Conservation (phyloP, 2,329 filamentous ascomycete genomes). For the Calonectria henricotiae region DNA sequence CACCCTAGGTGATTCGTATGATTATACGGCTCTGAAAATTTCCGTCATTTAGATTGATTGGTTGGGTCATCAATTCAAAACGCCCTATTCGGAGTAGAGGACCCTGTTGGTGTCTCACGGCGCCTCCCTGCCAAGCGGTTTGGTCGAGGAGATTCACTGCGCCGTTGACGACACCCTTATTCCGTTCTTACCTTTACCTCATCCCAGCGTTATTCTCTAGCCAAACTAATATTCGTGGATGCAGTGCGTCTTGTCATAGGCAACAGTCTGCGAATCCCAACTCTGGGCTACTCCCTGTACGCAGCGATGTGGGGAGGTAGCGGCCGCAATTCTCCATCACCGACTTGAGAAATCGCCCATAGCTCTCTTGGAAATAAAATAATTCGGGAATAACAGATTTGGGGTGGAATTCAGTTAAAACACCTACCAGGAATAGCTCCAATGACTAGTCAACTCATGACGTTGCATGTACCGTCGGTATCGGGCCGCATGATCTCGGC, state of each 20-base stretch:
- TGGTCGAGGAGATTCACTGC: not conserved
- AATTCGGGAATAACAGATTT: too few species aligned
- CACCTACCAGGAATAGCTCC: too few species aligned
- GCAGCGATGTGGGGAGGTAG: too few species aligned
- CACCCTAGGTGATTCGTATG: not conserved
- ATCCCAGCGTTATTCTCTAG: not conserved
- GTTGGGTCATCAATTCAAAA: not conserved
- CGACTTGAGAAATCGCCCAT: too few species aligned
- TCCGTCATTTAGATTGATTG: not conserved
- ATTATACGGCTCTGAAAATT: not conserved
- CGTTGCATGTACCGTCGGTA: not conserved
- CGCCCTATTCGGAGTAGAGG: not conserved
- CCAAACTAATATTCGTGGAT: not conserved
- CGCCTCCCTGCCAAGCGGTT: not conserved
- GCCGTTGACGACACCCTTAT: too few species aligned
- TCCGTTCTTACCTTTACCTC: not conserved
- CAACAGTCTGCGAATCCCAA: too few species aligned
- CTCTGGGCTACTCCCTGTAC: too few species aligned
- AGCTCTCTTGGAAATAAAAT: too few species aligned
- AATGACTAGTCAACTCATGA: too few species aligned
- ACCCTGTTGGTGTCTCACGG: not conserved
- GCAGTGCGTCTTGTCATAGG: not conserved
- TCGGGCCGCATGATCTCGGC: not conserved
- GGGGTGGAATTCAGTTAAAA: too few species aligned
- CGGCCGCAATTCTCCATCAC: too few species aligned